These are phyloP conservation scores for Gillenia trifoliata DNA, from an alignment of 306 rosid genomes.

Conservation along the genomic window DNA sequence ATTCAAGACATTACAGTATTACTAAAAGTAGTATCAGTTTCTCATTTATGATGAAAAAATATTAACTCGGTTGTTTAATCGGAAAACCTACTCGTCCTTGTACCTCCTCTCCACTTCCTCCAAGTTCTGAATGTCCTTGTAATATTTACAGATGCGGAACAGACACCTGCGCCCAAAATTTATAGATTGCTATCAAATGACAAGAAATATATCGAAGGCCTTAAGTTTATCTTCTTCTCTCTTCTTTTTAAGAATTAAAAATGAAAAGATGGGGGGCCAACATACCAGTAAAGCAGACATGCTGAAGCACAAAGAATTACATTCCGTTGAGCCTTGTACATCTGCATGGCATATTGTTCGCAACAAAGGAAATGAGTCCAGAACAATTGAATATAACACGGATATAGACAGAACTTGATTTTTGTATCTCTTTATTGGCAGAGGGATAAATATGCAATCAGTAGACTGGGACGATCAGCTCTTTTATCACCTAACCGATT, in stretches of 20 bases:
- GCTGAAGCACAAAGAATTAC: conserved; percentile 71
- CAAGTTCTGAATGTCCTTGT: conserved; percentile 67
- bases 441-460: neutral
- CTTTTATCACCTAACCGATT: neutral
- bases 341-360: conserved; percentile 40
- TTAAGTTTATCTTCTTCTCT: neutral
- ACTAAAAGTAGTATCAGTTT: neutral
- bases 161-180: conserved; percentile 55
- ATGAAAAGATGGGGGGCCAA: neutral
- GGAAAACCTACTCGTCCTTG: conserved; percentile 53
- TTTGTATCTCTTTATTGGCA: neutral
- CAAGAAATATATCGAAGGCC: neutral
- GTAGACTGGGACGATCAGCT: neutral
- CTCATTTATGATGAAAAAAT: neutral
- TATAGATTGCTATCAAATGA: neutral
- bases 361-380: conserved; percentile 9
- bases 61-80: neutral
- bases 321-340: conserved; percentile 92
- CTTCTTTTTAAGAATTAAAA: neutral
- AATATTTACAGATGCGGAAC: conserved; percentile 60
- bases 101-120: conserved; percentile 88
- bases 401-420: neutral
- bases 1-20: neutral
- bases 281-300: conserved; percentile 84
- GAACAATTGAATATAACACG: neutral